Conservation (phyloP, 1,284 basidiomycete species). For the Ganoderma lingzhi region DNA sequence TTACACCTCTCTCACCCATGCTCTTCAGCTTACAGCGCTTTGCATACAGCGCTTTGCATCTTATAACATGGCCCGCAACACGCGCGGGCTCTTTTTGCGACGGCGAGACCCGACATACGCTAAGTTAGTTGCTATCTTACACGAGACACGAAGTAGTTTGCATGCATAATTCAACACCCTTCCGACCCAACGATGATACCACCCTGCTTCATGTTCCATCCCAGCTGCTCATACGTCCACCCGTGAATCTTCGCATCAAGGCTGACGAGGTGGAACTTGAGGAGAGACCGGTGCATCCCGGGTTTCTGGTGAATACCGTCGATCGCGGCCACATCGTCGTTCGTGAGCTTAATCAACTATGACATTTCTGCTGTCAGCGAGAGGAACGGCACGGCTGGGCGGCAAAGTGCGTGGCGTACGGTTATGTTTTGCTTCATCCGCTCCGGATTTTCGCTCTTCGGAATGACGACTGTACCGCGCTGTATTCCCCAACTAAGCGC, state of each 20-base stretch:
- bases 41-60: no score
- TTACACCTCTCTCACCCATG: not conserved
- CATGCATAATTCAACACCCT: not conserved
- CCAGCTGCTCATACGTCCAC: conserved; percentile 59
- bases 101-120: not conserved
- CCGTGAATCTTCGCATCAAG: conserved; percentile 51
- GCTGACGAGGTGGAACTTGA: conserved; percentile 41
- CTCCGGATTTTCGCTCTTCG: conserved; percentile 57
- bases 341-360: conserved; percentile 48
- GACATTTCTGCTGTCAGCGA: not conserved
- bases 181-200: conserved; percentile 40
- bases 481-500: conserved; percentile 61
- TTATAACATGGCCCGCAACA: not conserved
- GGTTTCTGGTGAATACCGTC: conserved; percentile 51
- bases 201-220: conserved; percentile 55
- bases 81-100: not conserved
- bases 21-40: no score
- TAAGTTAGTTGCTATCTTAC: not conserved
- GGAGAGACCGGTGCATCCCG: conserved; percentile 55
- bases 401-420: conserved; percentile 35
- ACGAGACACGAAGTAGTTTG: not conserved
- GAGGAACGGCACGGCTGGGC: not conserved
- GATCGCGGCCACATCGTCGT: conserved; percentile 49
- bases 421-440: conserved; percentile 58
- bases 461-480: conserved; percentile 51